Evolutionary conservation across 176 grass and related monocot genomes (phyloP), one percentile per base, ranked within the genome.

Genomic region (Hyparrhenia diplandra): DNA sequence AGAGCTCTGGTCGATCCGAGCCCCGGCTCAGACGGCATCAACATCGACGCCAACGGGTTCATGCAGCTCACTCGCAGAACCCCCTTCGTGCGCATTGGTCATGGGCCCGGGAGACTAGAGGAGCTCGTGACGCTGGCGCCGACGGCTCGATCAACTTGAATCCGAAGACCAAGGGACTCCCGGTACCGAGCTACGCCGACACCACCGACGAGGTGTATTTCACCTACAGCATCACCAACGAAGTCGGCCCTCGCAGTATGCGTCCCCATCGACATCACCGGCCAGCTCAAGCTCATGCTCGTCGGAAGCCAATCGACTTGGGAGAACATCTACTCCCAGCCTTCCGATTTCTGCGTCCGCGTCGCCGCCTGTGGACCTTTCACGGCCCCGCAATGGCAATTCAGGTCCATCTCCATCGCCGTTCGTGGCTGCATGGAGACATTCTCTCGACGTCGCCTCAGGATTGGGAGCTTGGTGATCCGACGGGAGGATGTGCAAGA

Each of bases 391-490:
- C 71, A 82, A 61, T 11, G 71, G 62, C 6, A 79, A 29, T 45
- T 58, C 32, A 30, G 14, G 34, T 41, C 16, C 62, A 12, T 1
- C 3, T 14, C 1, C 43, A 0, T 20, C 47, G 8, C 28, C 58
- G 4, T 55, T n/a, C 16, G 89, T 67, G n/a, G 62, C 6, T 91
- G 89, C 21, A 32, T 85, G 40, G 71, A 87, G 29, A 77, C 85
- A 7, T 91, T 87, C 51, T 67, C 32, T 36, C 24, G n/a, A 46
- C 60, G 52, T 55, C 74, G 5, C 81, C 59, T 7, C 58, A 1
- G 17, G 67, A 84, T 25, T 88, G 85, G 85, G 45, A 57, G 14
- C 76, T 85, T n/a, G 1, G 17, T 25, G 89, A 91, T 72, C 73
- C 24, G 4, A 82, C 49, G 35, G 85, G 62, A 12, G 89, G 89